Evolutionary conservation across 208 protist genomes (phyloP), one percentile per base, ranked within the genome.

Genomic region (Trypanosoma congolense): DNA sequence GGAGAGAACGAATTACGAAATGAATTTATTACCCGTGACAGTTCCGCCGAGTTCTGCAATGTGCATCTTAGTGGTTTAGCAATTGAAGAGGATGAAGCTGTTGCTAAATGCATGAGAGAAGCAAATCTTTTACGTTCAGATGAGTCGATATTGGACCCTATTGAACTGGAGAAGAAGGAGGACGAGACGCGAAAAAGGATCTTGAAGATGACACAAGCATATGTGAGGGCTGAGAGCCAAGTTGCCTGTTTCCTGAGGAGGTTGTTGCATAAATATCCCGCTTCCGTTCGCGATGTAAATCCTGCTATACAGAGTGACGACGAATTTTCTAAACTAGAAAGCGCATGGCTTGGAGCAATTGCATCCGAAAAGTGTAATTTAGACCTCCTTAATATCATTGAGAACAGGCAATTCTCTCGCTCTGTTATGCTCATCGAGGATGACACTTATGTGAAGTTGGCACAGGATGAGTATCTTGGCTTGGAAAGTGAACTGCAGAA

Each of bases 281-380:
- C 61, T 19, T 88, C 76, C 41, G 60, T 71, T 16, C 70, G 65
- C 0, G 76, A 83, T 69, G 73, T 82, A 14, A 88, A 88, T 62
- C 76, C 80, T 1, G 73, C 74, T 26, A 47, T 88, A 16, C 51
- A 65, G 42, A 16, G 42, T 45, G 80, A 88, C 50, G 70, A 72
- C 44, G 75, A 70, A 50, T 72, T 82, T 16, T 30, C 45, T 8
- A 61, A 63, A 12, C 55, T 87, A 56, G 47, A 60, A 10, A 30
- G 42, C 0, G 61, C 57, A 30, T 70, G 78, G 43, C 57, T 61
- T 30, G 73, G 82, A 25, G 80, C 61, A 61, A 19, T 56, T 18
- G 31, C 24, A 6, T 25, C 75, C 14, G 45, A 77, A 38, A 58
- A 53, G 31, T 36, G 50, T 22, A 56, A 70, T 24, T 42, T 65